phyloP scores from a whole-genome alignment of 257 asterid genomes.

The Misopates orontium region DNA sequence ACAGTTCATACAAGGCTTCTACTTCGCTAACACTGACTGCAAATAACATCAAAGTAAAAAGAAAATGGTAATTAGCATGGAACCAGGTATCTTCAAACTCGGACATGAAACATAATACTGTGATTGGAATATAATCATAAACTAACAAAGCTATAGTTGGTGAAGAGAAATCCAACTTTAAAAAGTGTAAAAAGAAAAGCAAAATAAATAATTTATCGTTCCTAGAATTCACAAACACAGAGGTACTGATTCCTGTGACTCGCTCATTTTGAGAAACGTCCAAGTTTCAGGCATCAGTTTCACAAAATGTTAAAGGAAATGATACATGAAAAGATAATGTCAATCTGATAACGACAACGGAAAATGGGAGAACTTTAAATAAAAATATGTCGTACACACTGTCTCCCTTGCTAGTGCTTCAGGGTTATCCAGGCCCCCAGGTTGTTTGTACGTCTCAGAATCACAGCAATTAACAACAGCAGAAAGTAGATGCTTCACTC shows the following conservation, averaged over 20 bases:
- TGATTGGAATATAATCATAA: background rate
- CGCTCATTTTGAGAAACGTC: background rate
- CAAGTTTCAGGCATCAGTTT: too few species aligned
- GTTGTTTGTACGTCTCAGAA: constrained; percentile 62
- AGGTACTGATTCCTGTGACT: constrained; percentile 4
- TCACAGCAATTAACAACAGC: constrained; percentile 58
- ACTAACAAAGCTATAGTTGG: background rate
- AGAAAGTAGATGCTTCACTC: constrained; percentile 53
- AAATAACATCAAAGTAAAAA: constrained; percentile 25
- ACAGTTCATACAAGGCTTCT: constrained; percentile 82
- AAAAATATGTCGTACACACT: constrained; percentile 43
- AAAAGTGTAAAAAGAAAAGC: background rate
- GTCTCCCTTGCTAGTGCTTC: constrained; percentile 72
- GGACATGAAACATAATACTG: background rate
- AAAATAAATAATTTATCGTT: background rate
- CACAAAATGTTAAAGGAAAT: constrained; percentile 6
- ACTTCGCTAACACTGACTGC: constrained; percentile 90
- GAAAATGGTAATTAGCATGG: constrained; percentile 21
- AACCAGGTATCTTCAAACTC: background rate
- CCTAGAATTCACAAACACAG: background rate
- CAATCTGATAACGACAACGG: background rate
- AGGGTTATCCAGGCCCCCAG: constrained; percentile 63
- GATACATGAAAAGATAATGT: background rate
- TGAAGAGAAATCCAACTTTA: background rate
- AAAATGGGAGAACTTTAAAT: constrained; percentile 10